Evolutionary conservation across 2,329 filamentous ascomycete species (phyloP), one percentile per base, ranked within the genome.

Genomic region (Fusarium decemcellulare): DNA sequence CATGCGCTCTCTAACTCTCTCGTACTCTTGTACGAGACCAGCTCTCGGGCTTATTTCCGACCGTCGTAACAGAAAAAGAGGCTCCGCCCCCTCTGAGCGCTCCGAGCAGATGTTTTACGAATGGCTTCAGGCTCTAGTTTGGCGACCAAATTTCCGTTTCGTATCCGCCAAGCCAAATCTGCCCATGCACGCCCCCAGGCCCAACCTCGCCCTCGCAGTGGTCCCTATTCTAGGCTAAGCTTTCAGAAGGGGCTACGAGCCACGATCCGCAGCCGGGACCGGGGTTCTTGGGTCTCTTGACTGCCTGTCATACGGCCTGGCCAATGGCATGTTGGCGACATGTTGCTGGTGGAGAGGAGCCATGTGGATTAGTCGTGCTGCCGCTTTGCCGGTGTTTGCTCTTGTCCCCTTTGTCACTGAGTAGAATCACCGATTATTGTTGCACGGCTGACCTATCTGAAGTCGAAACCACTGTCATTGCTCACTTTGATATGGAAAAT

Each of bases 151-250:
- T 47, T 47, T 47, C 44, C 27, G 27, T 30, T n/a, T 47, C 53
- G 53, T 56, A 56, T 56, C 27, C 15, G 15, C 15, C 23, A 30
- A 12, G 36, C 48, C 50, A 51, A 23, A 37, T 51, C 37, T 42
- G 40, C 16, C n/a, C 40, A 42, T 42, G 37, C 37, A 36, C 34
- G 11, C 34, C 34, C 34, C 34, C 34, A 37, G 34, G 16, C 16
- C 47, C n/a, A 50, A 50, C 32, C 47, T 51, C 32, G 7, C 34
- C 34, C 48, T 7, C 48, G 34, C 34, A 36, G 34, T 18, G 48
- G 6, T 16, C 30, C 40, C 11, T 23, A 16, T 16, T 30, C 50
- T 16, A 40, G 36, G 50, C 50, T 40, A 54, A 54, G 51, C 51
- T 54, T 54, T 43, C 51, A 43, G 51, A 18, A 3, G 30, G n/a